These are phyloP conservation scores for Leccinum rimulosum DNA, from an alignment of 768 basidiomycete species.

Conservation along the genomic window DNA sequence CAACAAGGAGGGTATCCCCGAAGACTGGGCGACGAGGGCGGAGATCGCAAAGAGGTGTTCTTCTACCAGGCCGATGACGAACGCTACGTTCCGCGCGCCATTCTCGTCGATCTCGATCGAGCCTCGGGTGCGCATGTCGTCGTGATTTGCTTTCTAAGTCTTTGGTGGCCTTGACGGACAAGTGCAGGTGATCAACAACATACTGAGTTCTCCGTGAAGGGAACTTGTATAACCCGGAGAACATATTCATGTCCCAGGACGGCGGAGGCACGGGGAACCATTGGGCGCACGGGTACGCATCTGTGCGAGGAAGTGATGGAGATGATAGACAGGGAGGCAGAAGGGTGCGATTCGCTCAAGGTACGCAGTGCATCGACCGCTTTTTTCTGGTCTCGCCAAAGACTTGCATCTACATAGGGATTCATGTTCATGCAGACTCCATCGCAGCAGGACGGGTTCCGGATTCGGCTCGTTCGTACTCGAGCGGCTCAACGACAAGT, in stretches of 20 bases:
- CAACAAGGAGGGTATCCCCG: constrained; percentile 90
- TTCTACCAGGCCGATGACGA: constrained; percentile 99
- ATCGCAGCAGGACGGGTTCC: constrained; percentile 99
- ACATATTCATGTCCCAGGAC: constrained; percentile 93
- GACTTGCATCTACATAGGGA: constrained; percentile 54
- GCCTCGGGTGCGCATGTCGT: constrained; percentile 74
- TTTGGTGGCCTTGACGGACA: background rate
- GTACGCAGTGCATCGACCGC: constrained; percentile 39
- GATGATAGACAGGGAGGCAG: constrained; percentile 97
- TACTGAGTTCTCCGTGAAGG: constrained; percentile 83
- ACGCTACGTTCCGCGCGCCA: constrained; percentile 96
- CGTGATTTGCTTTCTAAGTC: background rate
- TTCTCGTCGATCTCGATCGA: constrained; percentile 96
- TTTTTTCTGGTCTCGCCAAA: background rate
- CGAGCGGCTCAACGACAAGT: constrained; percentile 94
- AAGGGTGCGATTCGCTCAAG: constrained; percentile 96
- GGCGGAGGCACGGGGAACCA: constrained; percentile 99
- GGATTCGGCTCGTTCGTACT: constrained; percentile 98
- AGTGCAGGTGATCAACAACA: constrained; percentile 90
- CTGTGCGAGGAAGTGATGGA: constrained; percentile 98
- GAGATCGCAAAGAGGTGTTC: constrained; percentile 98
- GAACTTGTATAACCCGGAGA: constrained; percentile 91
- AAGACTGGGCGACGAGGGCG: constrained; percentile 98
- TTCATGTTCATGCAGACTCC: constrained; percentile 99
- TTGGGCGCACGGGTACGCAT: constrained; percentile 93